A percentile compares a stretch with the other conserved stretches of the same genome.
Evolutionary conservation across 2,329 filamentous ascomycete species (phyloP).

Genomic region (Trichoderma breve): DNA sequence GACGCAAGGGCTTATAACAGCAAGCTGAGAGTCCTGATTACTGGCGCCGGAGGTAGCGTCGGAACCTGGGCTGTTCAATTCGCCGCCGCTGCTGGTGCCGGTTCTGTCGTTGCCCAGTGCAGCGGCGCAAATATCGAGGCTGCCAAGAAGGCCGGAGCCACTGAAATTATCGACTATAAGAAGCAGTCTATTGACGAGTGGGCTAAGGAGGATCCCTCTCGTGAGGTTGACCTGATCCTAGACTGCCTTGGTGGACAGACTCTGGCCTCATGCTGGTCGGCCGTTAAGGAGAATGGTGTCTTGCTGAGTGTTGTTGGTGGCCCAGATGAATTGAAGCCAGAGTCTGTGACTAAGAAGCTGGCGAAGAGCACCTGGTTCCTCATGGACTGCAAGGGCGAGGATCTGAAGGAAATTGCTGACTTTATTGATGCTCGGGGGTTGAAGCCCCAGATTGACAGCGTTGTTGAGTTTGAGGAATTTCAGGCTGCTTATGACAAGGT

Average conservation of each 20-base stretch:
- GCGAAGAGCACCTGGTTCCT: conserved; percentile 38
- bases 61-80: conserved; percentile 42
- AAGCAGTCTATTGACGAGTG: conserved; percentile 32
- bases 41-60: conserved; percentile 40
- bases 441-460: conserved; percentile 39
- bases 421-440: conserved; percentile 35
- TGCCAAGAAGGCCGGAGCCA: conserved; percentile 36
- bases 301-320: conserved; percentile 35
- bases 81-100: conserved; percentile 35
- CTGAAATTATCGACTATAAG: conserved; percentile 39
- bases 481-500: conserved; percentile 39
- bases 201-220: conserved; percentile 29
- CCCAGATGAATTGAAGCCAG: conserved; percentile 33
- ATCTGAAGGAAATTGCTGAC: conserved; percentile 35
- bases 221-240: conserved; percentile 36
- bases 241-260: conserved; percentile 39
- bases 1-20: conserved; percentile 30
- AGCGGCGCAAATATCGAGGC: conserved; percentile 31
- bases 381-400: conserved; percentile 37
- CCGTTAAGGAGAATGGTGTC: conserved; percentile 35
- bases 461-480: conserved; percentile 39
- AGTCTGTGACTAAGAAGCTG: conserved; percentile 29
- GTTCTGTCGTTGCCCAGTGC: conserved; percentile 37
- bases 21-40: conserved; percentile 37
- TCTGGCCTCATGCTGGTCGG: conserved; percentile 35